Percentiles rank a stretch among this genome's conserved stretches.
These are phyloP conservation scores for Elasticomyces elasticus DNA, from an alignment of 495 filamentous ascomycete species.

Conservation along the genomic window DNA sequence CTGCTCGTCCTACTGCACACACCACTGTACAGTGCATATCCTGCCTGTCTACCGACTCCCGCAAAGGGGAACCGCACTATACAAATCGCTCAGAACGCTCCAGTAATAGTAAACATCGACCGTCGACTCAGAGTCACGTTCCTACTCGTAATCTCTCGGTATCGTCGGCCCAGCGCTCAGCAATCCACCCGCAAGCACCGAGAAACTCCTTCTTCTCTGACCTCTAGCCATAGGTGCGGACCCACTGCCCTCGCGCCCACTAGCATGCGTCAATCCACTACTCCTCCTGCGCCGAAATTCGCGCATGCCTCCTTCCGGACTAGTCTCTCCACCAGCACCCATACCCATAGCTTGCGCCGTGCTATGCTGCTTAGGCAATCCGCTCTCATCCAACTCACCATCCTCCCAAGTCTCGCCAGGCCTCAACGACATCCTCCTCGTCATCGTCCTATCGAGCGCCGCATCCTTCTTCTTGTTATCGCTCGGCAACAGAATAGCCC, in stretches of 20 bases:
- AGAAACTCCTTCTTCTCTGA: background rate
- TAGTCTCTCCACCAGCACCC: background rate
- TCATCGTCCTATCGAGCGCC: background rate
- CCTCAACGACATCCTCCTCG: background rate
- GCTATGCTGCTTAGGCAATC: slow-evolving; percentile 11
- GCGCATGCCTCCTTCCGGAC: slow-evolving; percentile 1
- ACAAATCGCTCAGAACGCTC: slow-evolving; percentile 4
- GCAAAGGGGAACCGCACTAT: too few relatives aligned
- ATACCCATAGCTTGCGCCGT: background rate
- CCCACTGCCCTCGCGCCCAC: background rate
- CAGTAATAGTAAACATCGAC: background rate
- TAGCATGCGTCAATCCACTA: background rate
- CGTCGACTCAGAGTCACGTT: background rate
- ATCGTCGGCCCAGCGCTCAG: slow-evolving; percentile 4
- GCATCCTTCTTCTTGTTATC: slow-evolving; percentile 39
- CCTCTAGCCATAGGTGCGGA: background rate
- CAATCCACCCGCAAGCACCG: slow-evolving; percentile 3
- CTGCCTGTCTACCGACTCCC: too few relatives aligned
- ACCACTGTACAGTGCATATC: too few relatives aligned
- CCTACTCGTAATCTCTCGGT: background rate
- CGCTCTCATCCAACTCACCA: slow-evolving; percentile 9
- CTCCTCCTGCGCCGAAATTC: background rate
- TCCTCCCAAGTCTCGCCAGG: background rate
- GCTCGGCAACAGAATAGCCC: slow-evolving; percentile 74
- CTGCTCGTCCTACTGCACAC: too few relatives aligned